These are phyloP conservation scores for Coccomyxa sp. DNA, from an alignment of 139 green algal species.

Conservation along the genomic window DNA sequence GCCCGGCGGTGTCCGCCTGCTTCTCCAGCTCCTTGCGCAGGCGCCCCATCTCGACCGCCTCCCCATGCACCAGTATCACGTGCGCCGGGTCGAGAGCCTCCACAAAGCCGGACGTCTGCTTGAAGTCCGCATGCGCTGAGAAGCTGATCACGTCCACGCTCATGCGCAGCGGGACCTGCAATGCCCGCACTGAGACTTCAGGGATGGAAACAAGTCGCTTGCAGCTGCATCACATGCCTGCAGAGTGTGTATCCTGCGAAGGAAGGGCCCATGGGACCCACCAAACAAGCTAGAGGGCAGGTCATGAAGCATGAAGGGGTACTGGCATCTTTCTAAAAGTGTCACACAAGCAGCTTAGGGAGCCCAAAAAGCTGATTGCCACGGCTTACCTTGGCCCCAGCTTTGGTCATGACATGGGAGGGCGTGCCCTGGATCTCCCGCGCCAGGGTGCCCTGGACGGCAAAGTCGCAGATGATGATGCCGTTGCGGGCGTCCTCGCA, in stretches of 20 bases:
- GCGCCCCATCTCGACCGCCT: slow-evolving; percentile 79
- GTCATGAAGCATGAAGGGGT: no score
- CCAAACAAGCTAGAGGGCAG: no score
- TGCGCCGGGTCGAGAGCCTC: slow-evolving; percentile 61
- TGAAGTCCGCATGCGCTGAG: slow-evolving; percentile 95
- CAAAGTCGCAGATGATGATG: slow-evolving; percentile 96
- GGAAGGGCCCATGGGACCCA: no score
- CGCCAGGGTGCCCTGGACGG: slow-evolving; percentile 95
- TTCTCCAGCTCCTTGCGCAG: slow-evolving; percentile 73
- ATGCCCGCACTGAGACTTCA: no score
- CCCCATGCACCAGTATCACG: slow-evolving; percentile 80
- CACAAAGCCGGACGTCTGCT: slow-evolving; percentile 94
- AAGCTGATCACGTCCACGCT: slow-evolving; percentile 95
- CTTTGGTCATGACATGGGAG: slow-evolving; percentile 58
- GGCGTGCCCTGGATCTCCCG: slow-evolving; percentile 87
- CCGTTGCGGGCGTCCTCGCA: slow-evolving; percentile 82
- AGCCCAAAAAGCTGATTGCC: no score
- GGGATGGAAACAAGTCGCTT: no score
- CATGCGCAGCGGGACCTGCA: slow-evolving; percentile 74
- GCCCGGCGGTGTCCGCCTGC: slow-evolving; percentile 38
- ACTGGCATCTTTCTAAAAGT: no score
- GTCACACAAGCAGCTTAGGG: no score
- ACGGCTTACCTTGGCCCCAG: slow-evolving; percentile 60
- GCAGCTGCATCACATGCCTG: no score
- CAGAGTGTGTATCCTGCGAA: no score